A percentile compares a stretch with the other conserved stretches of the same genome.
Conservation (phyloP, 83 land plant genomes). For the Isoetes engelmannii region DNA sequence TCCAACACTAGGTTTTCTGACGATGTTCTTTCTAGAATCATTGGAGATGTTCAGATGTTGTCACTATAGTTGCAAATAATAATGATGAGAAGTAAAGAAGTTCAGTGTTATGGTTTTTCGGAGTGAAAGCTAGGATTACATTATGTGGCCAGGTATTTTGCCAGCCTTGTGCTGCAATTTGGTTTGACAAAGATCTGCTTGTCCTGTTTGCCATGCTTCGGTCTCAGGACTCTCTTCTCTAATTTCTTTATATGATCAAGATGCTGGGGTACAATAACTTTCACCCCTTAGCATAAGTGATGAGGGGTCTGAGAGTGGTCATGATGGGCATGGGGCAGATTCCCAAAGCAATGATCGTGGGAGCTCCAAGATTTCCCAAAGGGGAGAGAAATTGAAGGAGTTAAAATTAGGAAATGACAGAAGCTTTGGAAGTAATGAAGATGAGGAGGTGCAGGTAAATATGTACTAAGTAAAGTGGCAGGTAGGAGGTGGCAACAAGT, state of each 20-base stretch:
- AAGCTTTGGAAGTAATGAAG: too few species aligned
- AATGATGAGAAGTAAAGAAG: too few species aligned
- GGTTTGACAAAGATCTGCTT: slow-evolving; percentile 35
- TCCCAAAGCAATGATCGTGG: too few species aligned
- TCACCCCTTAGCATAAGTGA: slow-evolving; percentile 20
- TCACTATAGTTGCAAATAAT: too few species aligned
- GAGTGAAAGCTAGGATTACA: slow-evolving; percentile 27
- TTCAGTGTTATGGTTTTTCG: too few species aligned
- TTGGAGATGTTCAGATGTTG: too few species aligned
- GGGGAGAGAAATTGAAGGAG: slow-evolving; percentile 4
- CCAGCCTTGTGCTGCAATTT: slow-evolving; percentile 24
- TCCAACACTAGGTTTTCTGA: too few species aligned
- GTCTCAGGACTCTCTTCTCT: slow-evolving; percentile 25
- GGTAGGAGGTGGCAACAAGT: slow-evolving; percentile 42
- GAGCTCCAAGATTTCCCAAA: too few species aligned
- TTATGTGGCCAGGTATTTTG: slow-evolving; percentile 37
- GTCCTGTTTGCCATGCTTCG: slow-evolving; percentile 29
- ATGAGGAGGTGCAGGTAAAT: slow-evolving; percentile 23
- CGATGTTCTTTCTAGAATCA: too few species aligned
- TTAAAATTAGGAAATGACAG: slow-evolving; percentile 8
- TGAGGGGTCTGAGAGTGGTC: slow-evolving; percentile 14
- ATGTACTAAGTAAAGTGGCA: slow-evolving; percentile 33
- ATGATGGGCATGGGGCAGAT: too few species aligned
- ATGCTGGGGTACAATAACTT: slow-evolving; percentile 34
- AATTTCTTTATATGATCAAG: slow-evolving; percentile 33